phyloP scores from a whole-genome alignment of 306 rosid genomes.

The Myrica gale region DNA sequence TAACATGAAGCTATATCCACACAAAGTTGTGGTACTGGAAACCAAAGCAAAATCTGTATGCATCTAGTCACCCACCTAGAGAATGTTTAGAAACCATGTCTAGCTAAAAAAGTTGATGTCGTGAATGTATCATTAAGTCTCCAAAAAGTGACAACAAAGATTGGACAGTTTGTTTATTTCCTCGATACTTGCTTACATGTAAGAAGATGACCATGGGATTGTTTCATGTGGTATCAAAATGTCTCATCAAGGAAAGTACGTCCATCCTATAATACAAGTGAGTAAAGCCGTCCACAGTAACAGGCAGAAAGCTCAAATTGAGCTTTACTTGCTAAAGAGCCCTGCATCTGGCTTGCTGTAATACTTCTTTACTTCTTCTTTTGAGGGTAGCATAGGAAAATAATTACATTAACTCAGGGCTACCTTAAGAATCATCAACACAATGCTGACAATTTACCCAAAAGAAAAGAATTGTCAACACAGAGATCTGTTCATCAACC shows the following conservation, averaged over 20 bases:
- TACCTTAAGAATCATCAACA: not conserved
- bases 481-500: no score
- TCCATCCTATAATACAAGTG: not conserved
- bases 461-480: no score
- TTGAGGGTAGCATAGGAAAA: not conserved
- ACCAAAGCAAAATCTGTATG: conserved; percentile 1
- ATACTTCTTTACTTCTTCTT: not conserved
- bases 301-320: no score
- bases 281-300: no score
- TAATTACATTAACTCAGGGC: not conserved
- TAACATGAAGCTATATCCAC: not conserved
- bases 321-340: not conserved
- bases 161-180: not conserved
- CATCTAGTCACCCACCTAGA: not conserved
- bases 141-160: not conserved
- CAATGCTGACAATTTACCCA: not conserved
- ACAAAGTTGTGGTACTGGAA: conserved; percentile 11
- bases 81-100: not conserved
- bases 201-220: not conserved
- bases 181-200: not conserved
- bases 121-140: not conserved
- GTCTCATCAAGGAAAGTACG: not conserved
- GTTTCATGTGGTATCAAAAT: no score
- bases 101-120: not conserved
- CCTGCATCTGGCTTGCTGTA: not conserved